Percentiles rank a stretch among this genome's conserved stretches.
Evolutionary conservation across 2,329 filamentous ascomycete species (phyloP).

Genomic region (Rhinocladiella similis): DNA sequence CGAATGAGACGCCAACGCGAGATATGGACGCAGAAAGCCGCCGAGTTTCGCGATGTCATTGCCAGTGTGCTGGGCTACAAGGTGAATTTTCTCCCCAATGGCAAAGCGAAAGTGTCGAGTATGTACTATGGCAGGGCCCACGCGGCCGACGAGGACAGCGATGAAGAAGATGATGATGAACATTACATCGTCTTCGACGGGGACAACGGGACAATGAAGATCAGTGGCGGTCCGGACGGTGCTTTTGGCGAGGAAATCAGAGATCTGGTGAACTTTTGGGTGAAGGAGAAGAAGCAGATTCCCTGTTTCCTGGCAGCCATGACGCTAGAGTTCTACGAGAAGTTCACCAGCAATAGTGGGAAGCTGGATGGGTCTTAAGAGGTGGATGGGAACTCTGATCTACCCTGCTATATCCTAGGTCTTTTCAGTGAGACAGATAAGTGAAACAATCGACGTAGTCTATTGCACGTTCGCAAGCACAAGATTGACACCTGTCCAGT

Average conservation of each 20-base stretch:
- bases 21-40: slow-evolving; percentile 86
- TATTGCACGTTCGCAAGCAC: no score
- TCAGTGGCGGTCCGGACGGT: slow-evolving; percentile 84
- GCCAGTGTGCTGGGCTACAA: slow-evolving; percentile 92
- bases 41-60: slow-evolving; percentile 94
- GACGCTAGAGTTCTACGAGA: slow-evolving; percentile 90
- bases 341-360: slow-evolving; percentile 27
- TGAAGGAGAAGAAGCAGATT: slow-evolving; percentile 88
- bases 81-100: slow-evolving; percentile 94
- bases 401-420: no score
- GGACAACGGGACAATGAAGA: slow-evolving; percentile 96
- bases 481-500: no score
- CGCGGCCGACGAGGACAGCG: slow-evolving; percentile 46
- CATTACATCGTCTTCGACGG: slow-evolving; percentile 80
- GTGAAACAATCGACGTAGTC: no score
- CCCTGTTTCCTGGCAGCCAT: slow-evolving; percentile 89
- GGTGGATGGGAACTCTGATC: background rate
- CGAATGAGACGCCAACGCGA: slow-evolving; percentile 82
- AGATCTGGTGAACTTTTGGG: slow-evolving; percentile 92
- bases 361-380: slow-evolving; percentile 4
- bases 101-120: slow-evolving; percentile 86
- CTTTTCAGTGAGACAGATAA: no score
- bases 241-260: slow-evolving; percentile 82
- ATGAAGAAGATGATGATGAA: slow-evolving; percentile 46
- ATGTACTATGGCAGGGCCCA: slow-evolving; percentile 79